Base-by-base conservation (phyloP, 108 stramenopile genomes). In the Chaetoceros tenuissimus region DNA sequence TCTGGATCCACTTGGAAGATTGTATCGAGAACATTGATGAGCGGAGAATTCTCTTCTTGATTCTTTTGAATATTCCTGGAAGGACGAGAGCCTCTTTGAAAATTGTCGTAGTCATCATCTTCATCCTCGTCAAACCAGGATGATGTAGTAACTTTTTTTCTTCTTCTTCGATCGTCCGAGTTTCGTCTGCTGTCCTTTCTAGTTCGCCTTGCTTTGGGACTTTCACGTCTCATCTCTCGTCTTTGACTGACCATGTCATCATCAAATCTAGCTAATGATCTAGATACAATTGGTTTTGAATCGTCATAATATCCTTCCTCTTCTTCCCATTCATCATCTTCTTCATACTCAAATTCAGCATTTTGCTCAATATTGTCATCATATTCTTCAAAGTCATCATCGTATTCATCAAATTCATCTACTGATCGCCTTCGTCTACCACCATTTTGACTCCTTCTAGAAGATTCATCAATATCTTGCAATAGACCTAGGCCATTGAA, bases 401-500 rank as follows among this genome's bases (percentile, higher is more conserved):
- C 45, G 45, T 18, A 7, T 31, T 16, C 18, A 21, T 57, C 40
- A 20, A 31, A 3, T 19, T 3, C 7, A 19, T 8, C n/a, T 3
- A 20, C 24, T 18, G 2, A 16, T 13, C 45, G 3, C 8, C 20
- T 8, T 19, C 30, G 28, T n/a, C 3, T 28, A 56, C 55, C 3
- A 13, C 17, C 26, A 1, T 28, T 46, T 18, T 30, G 27, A 19
- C 45, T 7, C 19, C 31, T 46, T 8, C 58, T 63, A 3, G 63
- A 63, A 18, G 56, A 28, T 48, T 60, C 62, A 24, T 66, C 72
- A 31, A 69, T 48, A 54, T 76, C 67, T 21, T 73, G 54, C 2
- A 83, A 55, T 30, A 71, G 73, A 18, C 65, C 66, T 29, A 87
- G 43, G 7, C 80, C 89, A 59, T 87, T 83, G 57, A 91, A 91